A percentile compares a stretch with the other conserved stretches of the same genome.
Conservation (phyloP, 2,329 filamentous ascomycete genomes). For the Diaporthe velutina region DNA sequence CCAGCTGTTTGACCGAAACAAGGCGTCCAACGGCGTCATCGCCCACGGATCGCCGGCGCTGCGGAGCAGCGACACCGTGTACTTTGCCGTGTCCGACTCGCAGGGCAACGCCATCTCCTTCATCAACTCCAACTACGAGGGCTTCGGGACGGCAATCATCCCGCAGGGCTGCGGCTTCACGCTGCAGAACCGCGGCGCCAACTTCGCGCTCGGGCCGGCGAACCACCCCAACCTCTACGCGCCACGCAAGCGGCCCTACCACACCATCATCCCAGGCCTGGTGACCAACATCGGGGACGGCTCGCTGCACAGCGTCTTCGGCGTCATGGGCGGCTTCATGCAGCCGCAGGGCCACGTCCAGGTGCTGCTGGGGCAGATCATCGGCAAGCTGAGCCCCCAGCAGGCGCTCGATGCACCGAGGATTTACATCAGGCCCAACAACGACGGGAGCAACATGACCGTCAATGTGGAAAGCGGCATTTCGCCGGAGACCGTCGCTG, state of each 20-base stretch:
- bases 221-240: conserved; percentile 84
- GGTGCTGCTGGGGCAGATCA: conserved; percentile 88
- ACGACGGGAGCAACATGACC: conserved; percentile 72
- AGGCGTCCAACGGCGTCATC: conserved; percentile 74
- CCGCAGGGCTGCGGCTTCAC: conserved; percentile 91
- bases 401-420: conserved; percentile 90
- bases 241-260: conserved; percentile 90
- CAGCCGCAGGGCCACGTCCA: conserved; percentile 97
- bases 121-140: conserved; percentile 95
- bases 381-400: conserved; percentile 86
- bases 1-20: conserved; percentile 67
- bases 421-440: conserved; percentile 86
- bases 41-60: conserved; percentile 85
- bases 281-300: conserved; percentile 83
- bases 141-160: conserved; percentile 89
- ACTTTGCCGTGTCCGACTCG: conserved; percentile 86
- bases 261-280: conserved; percentile 96
- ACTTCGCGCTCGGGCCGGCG: conserved; percentile 77
- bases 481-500: conserved; percentile 73
- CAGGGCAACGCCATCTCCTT: conserved; percentile 93
- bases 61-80: conserved; percentile 91
- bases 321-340: conserved; percentile 99
- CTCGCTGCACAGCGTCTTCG: conserved; percentile 86
- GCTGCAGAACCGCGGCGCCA: conserved; percentile 91
- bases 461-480: conserved; percentile 91